Evolutionary conservation across 352 stramenopile species (phyloP), one percentile per base, ranked within the genome.

Genomic region (Phytophthora megakarya): DNA sequence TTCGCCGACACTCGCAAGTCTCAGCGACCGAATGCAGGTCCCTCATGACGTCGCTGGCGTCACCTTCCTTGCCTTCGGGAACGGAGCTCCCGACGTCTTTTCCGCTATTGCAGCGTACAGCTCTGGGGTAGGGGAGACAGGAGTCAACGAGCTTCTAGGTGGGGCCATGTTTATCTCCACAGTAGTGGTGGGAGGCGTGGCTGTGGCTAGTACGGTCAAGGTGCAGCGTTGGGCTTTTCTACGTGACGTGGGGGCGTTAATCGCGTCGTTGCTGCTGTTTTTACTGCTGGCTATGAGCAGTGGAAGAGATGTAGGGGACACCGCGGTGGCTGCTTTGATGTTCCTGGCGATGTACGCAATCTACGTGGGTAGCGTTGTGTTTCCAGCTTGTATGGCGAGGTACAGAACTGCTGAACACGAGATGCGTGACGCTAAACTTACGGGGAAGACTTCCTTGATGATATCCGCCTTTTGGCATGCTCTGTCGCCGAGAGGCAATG

Each of bases 51-150:
- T 99, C 51, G 95, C 96, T 2, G 97, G 97, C 23, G 97, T 99
- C 47, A 99, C 97, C 4, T 94, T 99, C 39, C 76, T 99, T 35
- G 96, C 97, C 30, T 96, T 99, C 53, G 97, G 97, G 15, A 99
- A 99, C 78, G 86, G 97, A 58, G 96, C 97, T 13, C 96, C 97
- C 2, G 97, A 99, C 75, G 96, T 99, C 0, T 98, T 98, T 50
- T 96, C 92, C 3, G 82, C 90, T 3, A 84, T 98, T 54, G 90
- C 92, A 0, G 84, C 88, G n/a, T 96, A 94, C 51, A 78, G 78
- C 7, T 92, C 83, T 1, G 86, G 78, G 1, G 78, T 89, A 11
- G 80, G 73, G 15, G 81, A 89, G 32, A 76, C 83, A 18, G 93
- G 90, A 23, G 80, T 99, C 50, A 98, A 98, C 33, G 95, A 96